Evolutionary conservation across 1,284 basidiomycete genomes (phyloP).

Genomic region (Inonotus hispidus): DNA sequence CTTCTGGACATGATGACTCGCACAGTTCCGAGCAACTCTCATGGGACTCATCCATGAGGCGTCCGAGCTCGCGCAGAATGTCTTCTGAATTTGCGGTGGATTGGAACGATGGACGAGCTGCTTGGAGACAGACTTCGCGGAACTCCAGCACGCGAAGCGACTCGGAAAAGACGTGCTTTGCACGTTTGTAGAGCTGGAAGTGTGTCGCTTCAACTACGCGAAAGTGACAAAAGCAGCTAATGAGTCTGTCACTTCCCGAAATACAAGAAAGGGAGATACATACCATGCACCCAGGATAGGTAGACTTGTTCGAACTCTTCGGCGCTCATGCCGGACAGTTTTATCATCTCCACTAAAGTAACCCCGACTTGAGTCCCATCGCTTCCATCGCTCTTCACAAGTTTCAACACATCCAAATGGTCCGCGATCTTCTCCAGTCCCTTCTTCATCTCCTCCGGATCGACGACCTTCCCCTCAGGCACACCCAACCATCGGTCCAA

Average conservation of each 20-base stretch:
- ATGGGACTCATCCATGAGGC: conserved; percentile 76
- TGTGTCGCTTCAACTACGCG: conserved; percentile 63
- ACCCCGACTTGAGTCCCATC: conserved; percentile 44
- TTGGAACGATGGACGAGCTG: conserved; percentile 24
- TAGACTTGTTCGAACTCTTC: conserved; percentile 61
- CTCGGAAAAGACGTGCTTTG: conserved; percentile 73
- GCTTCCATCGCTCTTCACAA: conserved; percentile 24
- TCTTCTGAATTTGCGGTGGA: conserved; percentile 6
- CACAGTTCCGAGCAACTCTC: conserved; percentile 60
- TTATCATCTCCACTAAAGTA: conserved; percentile 68
- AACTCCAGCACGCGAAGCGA: conserved; percentile 76
- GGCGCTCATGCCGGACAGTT: conserved; percentile 51
- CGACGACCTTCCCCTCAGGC: conserved; percentile 31
- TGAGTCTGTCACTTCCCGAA: conserved; percentile 3
- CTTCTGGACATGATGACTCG: conserved; percentile 76
- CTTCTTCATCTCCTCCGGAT: conserved; percentile 40
- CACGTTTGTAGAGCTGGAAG: conserved; percentile 77
- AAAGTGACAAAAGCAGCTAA: conserved; percentile 2
- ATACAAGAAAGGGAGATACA: conserved; percentile 22
- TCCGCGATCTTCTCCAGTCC: conserved; percentile 44
- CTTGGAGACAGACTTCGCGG: conserved; percentile 54
- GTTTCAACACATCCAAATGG: conserved; percentile 50
- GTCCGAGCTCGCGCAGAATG: conserved; percentile 51
- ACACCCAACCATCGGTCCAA: conserved; percentile 45
- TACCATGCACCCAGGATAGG: conserved; percentile 73